Evolutionary conservation across 345 rosid genomes (phyloP), one percentile per base, ranked within the genome.

Genomic region (Ailanthus altissimus): DNA sequence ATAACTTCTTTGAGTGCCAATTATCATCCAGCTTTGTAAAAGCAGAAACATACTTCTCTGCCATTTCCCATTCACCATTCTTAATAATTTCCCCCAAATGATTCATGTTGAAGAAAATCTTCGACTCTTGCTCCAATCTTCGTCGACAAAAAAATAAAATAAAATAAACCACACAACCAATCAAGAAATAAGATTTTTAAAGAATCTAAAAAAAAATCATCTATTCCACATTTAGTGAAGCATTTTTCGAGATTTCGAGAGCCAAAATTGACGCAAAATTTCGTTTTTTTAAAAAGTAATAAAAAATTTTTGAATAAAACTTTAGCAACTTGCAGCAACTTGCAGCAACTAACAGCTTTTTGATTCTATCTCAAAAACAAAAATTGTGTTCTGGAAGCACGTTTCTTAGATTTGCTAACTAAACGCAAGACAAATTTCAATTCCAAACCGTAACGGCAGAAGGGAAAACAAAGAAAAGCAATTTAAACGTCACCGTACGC

Each of bases 101-200:
- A 62, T 68, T 25, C 62, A 60, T 65, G 61, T 79, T 57, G 62
- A 85, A 85, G 81, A 76, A 78, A 74, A 78, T 15, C 58, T 57
- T 40, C 14, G 88, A 83, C 32, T 85, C 88, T 47, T 80, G 71
- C 81, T 83, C 88, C 77, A 85, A 43, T 42, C 88, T 85, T 12
- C 43, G 72, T 8, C 74, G 54, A 18, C 5, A 62, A 46, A 2
- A 13, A 28, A 74, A n/a, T n/a, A n/a, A 18, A n/a, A 40, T 8
- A 8, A 40, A 18, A 9, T 20, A 40, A 62, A 75, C 57, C 47
- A 63, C 68, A 20, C 25, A 18, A 40, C 25, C 11, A 63, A 32
- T 32, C 40, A 16, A 32, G 16, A 15, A 62, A 62, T 36, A 62
- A 40, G 23, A 16, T 6, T 36, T 62, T 3, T 11, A 62, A 62